Conservation (phyloP, 2,329 filamentous ascomycete genomes). For the Chaetothyriales sp. region DNA sequence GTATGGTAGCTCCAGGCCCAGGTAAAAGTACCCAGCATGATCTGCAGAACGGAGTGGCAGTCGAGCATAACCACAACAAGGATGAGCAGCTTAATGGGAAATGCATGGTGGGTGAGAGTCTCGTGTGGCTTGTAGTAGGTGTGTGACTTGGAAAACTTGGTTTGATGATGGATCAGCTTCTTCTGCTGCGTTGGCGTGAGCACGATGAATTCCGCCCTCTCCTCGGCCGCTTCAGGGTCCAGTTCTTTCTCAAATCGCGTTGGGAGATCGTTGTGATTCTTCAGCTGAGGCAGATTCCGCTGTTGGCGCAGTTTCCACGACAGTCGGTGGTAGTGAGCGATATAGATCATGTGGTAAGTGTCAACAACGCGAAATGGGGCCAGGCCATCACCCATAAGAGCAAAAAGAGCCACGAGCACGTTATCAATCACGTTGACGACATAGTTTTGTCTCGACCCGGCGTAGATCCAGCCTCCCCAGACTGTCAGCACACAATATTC, state of each 20-base stretch:
- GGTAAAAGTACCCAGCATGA: slow-evolving; percentile 61
- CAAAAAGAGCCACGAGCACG: slow-evolving; percentile 55
- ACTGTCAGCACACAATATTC: too few relatives aligned
- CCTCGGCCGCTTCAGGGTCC: slow-evolving; percentile 30
- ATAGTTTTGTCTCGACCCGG: slow-evolving; percentile 53
- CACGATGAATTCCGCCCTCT: slow-evolving; percentile 13
- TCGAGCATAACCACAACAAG: slow-evolving; percentile 67
- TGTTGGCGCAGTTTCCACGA: slow-evolving; percentile 53
- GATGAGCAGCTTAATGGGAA: slow-evolving; percentile 58
- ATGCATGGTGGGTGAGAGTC: slow-evolving; percentile 65
- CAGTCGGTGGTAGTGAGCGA: slow-evolving; percentile 54
- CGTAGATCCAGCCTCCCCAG: slow-evolving; percentile 56
- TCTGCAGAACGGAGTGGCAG: slow-evolving; percentile 64
- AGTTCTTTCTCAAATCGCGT: slow-evolving; percentile 26
- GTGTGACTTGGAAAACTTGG: slow-evolving; percentile 66
- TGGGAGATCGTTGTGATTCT: slow-evolving; percentile 56
- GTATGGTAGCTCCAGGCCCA: slow-evolving; percentile 61
- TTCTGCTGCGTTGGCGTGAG: slow-evolving; percentile 43
- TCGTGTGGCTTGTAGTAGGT: slow-evolving; percentile 85
- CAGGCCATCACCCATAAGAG: slow-evolving; percentile 54
- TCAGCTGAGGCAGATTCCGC: slow-evolving; percentile 44
- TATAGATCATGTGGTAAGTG: slow-evolving; percentile 76
- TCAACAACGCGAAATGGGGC: slow-evolving; percentile 64
- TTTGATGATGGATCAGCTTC: slow-evolving; percentile 59
- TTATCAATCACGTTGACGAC: slow-evolving; percentile 56